Evolutionary conservation across 805 yeast species (phyloP).

Genomic region (Cephaloascus fragrans): DNA sequence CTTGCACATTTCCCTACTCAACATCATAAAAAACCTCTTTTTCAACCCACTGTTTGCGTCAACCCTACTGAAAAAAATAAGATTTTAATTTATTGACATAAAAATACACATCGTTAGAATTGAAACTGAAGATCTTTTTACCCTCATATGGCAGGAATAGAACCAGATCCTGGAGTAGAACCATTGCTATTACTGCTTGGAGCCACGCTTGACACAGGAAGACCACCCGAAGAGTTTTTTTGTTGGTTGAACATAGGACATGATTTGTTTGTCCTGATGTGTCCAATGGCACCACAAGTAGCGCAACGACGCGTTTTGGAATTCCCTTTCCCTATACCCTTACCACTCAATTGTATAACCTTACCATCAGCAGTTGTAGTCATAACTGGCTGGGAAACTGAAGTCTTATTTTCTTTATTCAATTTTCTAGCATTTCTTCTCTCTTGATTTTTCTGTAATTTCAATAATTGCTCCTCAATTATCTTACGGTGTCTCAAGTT

Average conservation of each 20-base stretch:
- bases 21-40: no score
- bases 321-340: conserved; percentile 65
- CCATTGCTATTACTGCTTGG: no score
- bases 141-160: no score
- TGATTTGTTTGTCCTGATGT: conserved; percentile 81
- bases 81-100: no score
- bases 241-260: conserved; percentile 97
- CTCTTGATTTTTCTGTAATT: conserved; percentile 68
- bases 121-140: no score
- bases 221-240: no score
- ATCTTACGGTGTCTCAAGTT: conserved; percentile 69
- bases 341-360: conserved; percentile 33
- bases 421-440: conserved; percentile 50
- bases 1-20: no score
- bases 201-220: no score
- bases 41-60: no score
- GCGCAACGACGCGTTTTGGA: conserved; percentile 79
- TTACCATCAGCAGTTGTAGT: conserved; percentile 16
- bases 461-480: conserved; percentile 75
- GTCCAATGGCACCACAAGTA: conserved; percentile 93
- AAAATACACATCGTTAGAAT: no score
- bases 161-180: no score
- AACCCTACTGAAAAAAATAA: no score
- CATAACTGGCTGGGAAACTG: conserved; percentile 8
- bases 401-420: conserved; percentile 24